phyloP scores from a whole-genome alignment of 2,329 filamentous ascomycete species.

The Scleromitrula shiraiana region DNA sequence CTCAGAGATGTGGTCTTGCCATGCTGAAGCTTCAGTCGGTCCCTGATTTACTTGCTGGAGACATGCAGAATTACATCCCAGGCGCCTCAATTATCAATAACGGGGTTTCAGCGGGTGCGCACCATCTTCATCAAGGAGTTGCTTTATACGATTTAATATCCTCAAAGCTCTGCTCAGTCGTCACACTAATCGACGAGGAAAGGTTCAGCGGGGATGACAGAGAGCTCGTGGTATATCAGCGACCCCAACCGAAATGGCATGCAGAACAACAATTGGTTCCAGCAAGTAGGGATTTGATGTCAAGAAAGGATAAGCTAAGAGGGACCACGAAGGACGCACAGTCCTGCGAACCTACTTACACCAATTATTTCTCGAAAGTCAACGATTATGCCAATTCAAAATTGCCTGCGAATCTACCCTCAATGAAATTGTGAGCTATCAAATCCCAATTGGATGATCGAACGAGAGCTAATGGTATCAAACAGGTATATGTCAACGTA shows the following conservation, averaged over 20 bases:
- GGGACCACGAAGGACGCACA: slow-evolving; percentile 30
- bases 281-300: slow-evolving; percentile 11
- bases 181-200: slow-evolving; percentile 65
- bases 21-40: slow-evolving; percentile 23
- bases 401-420: slow-evolving; percentile 58
- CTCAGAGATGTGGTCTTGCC: slow-evolving; percentile 9
- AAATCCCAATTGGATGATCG: not conserved
- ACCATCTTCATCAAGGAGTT: slow-evolving; percentile 39
- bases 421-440: slow-evolving; percentile 50
- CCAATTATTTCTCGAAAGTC: slow-evolving; percentile 65
- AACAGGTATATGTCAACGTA: slow-evolving; percentile 66
- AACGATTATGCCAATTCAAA: slow-evolving; percentile 72
- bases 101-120: slow-evolving; percentile 34
- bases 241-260: slow-evolving; percentile 15
- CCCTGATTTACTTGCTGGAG: slow-evolving; percentile 29
- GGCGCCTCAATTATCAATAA: slow-evolving; percentile 35
- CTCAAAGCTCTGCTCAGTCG: slow-evolving; percentile 55
- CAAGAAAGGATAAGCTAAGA: slow-evolving; percentile 27
- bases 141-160: slow-evolving; percentile 52
- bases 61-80: slow-evolving; percentile 31
- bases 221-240: slow-evolving; percentile 35
- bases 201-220: slow-evolving; percentile 44
- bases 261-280: slow-evolving; percentile 17
- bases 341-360: slow-evolving; percentile 36
- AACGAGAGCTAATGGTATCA: not conserved